Evolutionary conservation across 805 yeast species (phyloP), one percentile per base, ranked within the genome.

Genomic region (Candida corydali): DNA sequence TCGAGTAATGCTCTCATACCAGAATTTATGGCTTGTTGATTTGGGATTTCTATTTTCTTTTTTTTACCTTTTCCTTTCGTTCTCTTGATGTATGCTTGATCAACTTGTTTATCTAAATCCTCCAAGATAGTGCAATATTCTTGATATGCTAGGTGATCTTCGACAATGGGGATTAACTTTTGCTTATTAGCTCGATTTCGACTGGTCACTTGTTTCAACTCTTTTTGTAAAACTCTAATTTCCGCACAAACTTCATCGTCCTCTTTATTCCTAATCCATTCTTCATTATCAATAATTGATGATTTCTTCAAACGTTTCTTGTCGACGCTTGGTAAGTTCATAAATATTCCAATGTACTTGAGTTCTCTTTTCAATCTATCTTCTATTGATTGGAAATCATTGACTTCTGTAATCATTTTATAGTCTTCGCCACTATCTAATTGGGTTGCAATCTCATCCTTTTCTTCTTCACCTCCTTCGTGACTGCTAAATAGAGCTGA

Each of bases 201-300:
- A 17, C 63, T 66, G 3, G 80, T 74, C 0, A 82, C 80, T 15
- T 69, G 73, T 44, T 71, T 75, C 40, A 93, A 65, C 40, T 83
- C 79, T 30, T 65, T 63, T 52, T 93, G 97, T 34, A 91, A 64
- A 11, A 55, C 57, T 40, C 98, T 70, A 43, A 93, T 63, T 53
- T 91, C 97, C 1, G 82, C 79, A 43, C 94, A 82, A 4, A 93
- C 77, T 59, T 93, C 98, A 61, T 93, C 99, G 57, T 93, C 99
- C 53, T 93, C 96, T 40, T 84, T 75, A 26, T 80, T 78, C 34
- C 72, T 70, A 10, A 82, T 61, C 97, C 97, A 89, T 19, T 67
- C 72, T 54, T 81, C 86, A 36, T 76, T 73, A 43, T 67, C 73
- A n/a, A 67, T 50, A n/a, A 67, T 63, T 33, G 54, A 56, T 4